A percentile compares a stretch with the other conserved stretches of the same genome.
These are phyloP conservation scores for Durusdinium trenchii DNA, from an alignment of 73 alveolate genomes.

Conservation along the genomic window DNA sequence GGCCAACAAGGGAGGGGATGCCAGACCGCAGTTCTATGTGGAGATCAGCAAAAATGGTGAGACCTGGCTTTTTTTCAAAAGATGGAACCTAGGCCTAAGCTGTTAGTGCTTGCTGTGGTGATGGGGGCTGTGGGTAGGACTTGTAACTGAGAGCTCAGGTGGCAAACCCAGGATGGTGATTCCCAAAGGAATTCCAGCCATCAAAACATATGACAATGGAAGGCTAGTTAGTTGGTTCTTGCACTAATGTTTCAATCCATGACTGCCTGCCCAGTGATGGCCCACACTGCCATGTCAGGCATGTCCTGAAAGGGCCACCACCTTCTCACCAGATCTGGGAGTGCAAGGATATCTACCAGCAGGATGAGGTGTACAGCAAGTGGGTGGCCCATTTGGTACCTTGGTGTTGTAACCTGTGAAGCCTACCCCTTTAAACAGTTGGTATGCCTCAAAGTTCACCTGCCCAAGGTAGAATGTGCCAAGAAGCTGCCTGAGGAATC, in stretches of 20 bases:
- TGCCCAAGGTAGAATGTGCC: neutral
- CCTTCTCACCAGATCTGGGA: neutral
- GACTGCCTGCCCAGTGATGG: neutral
- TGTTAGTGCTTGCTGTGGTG: no score
- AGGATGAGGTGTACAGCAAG: neutral
- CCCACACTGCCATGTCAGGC: neutral
- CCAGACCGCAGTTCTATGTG: neutral
- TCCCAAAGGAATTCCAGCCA: neutral
- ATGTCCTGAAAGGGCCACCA: constrained; percentile 12
- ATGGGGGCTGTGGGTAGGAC: no score
- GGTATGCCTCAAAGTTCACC: neutral
- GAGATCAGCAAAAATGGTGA: neutral
- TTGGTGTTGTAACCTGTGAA: neutral
- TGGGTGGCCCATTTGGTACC: neutral
- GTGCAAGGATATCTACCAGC: neutral
- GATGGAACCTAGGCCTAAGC: constrained; percentile 14
- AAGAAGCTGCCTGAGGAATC: neutral
- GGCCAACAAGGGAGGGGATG: neutral
- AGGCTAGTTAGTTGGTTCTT: neutral
- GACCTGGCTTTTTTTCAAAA: neutral
- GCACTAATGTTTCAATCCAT: neutral
- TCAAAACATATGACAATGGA: neutral
- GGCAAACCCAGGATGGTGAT: neutral
- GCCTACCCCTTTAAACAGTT: neutral
- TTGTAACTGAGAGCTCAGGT: no score